Evolutionary conservation across 352 stramenopile species (phyloP).

Genomic region (Globisporangium radiosum): DNA sequence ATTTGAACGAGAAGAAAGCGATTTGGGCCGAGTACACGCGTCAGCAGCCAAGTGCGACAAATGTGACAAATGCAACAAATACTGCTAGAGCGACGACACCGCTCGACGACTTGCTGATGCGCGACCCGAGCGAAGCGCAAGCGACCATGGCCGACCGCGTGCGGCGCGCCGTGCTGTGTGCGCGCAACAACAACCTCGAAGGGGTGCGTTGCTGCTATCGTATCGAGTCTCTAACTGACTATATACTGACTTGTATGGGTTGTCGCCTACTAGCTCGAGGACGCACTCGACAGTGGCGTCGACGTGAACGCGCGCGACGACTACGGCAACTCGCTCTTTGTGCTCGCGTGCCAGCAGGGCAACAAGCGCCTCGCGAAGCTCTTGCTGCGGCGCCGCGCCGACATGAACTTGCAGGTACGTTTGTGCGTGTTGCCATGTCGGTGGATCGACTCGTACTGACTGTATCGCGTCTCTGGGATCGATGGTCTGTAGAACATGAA

Average conservation of each 20-base stretch:
- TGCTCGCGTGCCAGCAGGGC: slow-evolving; percentile 92
- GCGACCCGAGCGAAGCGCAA: slow-evolving; percentile 23
- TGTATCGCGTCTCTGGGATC: no score
- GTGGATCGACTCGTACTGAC: not conserved
- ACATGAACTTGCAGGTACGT: slow-evolving; percentile 88
- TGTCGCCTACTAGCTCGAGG: slow-evolving; percentile 38
- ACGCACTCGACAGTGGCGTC: slow-evolving; percentile 84
- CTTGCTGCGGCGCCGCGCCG: slow-evolving; percentile 86
- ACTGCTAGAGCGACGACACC: slow-evolving; percentile 14
- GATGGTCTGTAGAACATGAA: slow-evolving; percentile 75
- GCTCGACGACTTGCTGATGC: slow-evolving; percentile 45
- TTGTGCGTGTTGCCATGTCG: not conserved
- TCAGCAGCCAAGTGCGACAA: not conserved
- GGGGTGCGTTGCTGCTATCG: slow-evolving; percentile 8
- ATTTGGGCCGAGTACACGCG: slow-evolving; percentile 35
- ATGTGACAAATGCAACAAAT: no score
- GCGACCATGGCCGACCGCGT: slow-evolving; percentile 40
- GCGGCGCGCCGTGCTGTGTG: slow-evolving; percentile 48
- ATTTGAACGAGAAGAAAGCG: slow-evolving; percentile 58
- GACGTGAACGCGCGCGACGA: slow-evolving; percentile 89
- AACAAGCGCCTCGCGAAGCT: slow-evolving; percentile 95
- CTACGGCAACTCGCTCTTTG: slow-evolving; percentile 93
- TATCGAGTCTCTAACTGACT: no score
- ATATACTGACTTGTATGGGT: no score
- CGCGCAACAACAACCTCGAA: slow-evolving; percentile 78